Evolutionary conservation across 2,329 filamentous ascomycete genomes (phyloP), one percentile per base, ranked within the genome.

Genomic region (Fusarium pseudocircinatum): DNA sequence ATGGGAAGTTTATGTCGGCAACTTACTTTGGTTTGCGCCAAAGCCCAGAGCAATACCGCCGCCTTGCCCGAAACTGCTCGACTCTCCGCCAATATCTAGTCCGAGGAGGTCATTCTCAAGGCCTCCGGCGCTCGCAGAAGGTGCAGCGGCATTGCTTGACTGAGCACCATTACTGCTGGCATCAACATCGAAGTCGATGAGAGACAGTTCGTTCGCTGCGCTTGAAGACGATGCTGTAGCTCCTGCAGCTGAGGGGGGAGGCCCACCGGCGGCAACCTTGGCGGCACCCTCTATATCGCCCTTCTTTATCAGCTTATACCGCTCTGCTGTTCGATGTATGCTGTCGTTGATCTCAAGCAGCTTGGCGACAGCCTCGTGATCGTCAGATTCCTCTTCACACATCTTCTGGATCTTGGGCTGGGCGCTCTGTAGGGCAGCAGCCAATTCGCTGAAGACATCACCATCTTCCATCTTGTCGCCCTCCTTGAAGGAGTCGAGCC

Each of bases 341-440:
- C 95, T 98, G 83, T 99, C 96, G 81, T 99, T 99, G 79, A 99
- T 98, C 81, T 98, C 95, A 63, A 99, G 88, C 16, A 99, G 87
- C 83, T 97, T 97, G 47, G 95, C 94, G 11, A 99, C 96, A 10
- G 96, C 96, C 84, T 98, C 96, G 70, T 95, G 92, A 79, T 99
- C 96, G 70, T 98, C 96, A 16, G 95, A 98, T 80, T 99, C 96
- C 82, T 99, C 96, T 82, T 98, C 96, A 79, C 96, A 98, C 96
- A 99, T 99, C 84, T 94, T 98, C 81, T 98, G 96, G 74, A 99
- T 98, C 85, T 99, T 99, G 14, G 96, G 96, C 78, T 99, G 96
- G 6, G 96, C 96, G 79, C 93, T 98, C 81, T 94, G 94, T 50
- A 99, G 87, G 15, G 96, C 91, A 73, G 93, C 92, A 10, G 95